phyloP scores from a whole-genome alignment of 2,329 filamentous ascomycete species.

The Hyphodiscus sp. region DNA sequence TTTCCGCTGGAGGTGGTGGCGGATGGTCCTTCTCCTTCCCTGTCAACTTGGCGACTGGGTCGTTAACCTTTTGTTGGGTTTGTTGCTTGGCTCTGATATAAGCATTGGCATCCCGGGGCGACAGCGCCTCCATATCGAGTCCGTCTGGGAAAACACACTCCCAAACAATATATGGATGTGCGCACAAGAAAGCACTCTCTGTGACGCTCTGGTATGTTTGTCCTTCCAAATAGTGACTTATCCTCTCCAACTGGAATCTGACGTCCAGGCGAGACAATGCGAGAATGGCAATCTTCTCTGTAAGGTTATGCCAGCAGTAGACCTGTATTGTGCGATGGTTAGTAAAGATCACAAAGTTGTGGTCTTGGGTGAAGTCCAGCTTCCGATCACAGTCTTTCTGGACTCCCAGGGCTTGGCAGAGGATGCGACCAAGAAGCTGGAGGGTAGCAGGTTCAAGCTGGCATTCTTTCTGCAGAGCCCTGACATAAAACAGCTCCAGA shows the following conservation, averaged over 20 bases:
- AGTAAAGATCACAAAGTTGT: conserved; percentile 27
- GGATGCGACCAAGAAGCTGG: conserved; percentile 14
- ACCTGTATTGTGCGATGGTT: conserved; percentile 24
- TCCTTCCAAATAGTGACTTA: conserved; percentile 7
- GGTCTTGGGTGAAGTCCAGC: conserved; percentile 6
- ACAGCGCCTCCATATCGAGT: conserved; percentile 56
- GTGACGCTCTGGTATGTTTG: conserved; percentile 8
- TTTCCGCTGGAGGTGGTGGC: conserved; percentile 53
- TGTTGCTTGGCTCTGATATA: conserved; percentile 41
- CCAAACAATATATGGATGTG: conserved; percentile 16
- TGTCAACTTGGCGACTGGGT: conserved; percentile 39
- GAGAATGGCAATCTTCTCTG: not conserved
- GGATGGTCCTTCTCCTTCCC: conserved; percentile 56
- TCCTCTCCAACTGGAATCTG: not conserved
- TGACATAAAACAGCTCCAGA: conserved; percentile 11
- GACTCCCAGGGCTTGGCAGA: conserved; percentile 16
- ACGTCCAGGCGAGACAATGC: not conserved
- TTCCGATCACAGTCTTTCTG: conserved; percentile 15
- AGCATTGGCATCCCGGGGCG: conserved; percentile 58
- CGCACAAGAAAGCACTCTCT: conserved; percentile 3
- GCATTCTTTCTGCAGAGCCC: conserved; percentile 1
- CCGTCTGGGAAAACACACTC: conserved; percentile 32
- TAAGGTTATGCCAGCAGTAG: conserved; percentile 22
- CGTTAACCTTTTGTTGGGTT: conserved; percentile 39
- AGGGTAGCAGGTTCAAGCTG: conserved; percentile 4